Conservation (phyloP, 2,329 filamentous ascomycete species). For the Colletotrichum sp. region DNA sequence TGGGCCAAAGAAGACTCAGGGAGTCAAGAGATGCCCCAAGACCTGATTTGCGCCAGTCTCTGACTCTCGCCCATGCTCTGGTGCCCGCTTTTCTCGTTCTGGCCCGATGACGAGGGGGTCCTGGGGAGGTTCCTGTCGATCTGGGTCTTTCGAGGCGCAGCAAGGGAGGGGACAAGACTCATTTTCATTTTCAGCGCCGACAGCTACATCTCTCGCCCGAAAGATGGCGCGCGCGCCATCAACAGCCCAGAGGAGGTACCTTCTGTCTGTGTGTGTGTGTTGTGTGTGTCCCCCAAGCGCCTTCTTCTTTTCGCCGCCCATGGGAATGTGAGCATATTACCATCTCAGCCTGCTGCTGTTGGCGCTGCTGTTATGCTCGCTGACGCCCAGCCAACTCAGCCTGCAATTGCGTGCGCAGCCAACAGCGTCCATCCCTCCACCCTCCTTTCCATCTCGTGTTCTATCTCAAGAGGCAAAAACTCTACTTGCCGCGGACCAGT, state of each 20-base stretch:
- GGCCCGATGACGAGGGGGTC: neutral
- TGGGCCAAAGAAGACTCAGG: neutral
- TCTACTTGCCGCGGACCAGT: slow-evolving; percentile 10
- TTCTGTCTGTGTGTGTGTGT: neutral
- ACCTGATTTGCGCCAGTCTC: neutral
- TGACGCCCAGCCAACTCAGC: slow-evolving; percentile 4
- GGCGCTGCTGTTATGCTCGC: neutral
- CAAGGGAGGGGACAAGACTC: slow-evolving; percentile 4
- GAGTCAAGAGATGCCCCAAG: neutral
- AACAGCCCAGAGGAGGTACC: neutral
- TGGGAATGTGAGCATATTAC: slow-evolving; percentile 6
- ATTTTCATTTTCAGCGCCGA: neutral
- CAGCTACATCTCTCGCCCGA: neutral
- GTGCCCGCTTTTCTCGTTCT: slow-evolving; percentile 10
- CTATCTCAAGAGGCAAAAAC: slow-evolving; percentile 1
- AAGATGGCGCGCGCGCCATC: neutral
- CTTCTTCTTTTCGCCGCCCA: neutral
- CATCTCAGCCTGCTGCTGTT: neutral
- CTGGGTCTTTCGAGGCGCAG: slow-evolving; percentile 20
- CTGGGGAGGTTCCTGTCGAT: slow-evolving; percentile 8
- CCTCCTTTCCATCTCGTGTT: slow-evolving; percentile 22
- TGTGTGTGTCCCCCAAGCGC: neutral
- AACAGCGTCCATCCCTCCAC: slow-evolving; percentile 18
- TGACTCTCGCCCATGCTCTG: slow-evolving; percentile 13
- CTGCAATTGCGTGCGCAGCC: slow-evolving; percentile 13